Percentiles rank a stretch among this genome's conserved stretches.
phyloP scores from a whole-genome alignment of 805 yeast genomes.

The Teunomyces gatunensis region DNA sequence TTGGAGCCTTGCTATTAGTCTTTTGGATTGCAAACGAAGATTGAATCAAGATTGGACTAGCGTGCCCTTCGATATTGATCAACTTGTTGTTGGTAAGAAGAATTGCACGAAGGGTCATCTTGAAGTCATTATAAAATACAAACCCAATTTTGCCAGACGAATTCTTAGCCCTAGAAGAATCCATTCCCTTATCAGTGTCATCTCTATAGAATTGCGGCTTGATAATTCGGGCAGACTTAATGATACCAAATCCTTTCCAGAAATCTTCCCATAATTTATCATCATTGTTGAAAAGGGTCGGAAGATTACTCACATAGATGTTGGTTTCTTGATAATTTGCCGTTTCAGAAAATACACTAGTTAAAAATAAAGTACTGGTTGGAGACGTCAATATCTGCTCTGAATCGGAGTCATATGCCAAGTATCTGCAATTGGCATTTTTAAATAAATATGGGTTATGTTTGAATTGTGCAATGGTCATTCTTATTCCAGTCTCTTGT shows the following conservation, averaged over 20 bases:
- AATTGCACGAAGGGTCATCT: constrained; percentile 63
- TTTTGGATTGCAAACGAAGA: constrained; percentile 44
- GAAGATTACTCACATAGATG: constrained; percentile 66
- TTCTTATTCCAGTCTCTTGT: constrained; percentile 12
- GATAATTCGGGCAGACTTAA: constrained; percentile 41
- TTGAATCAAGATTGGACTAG: constrained; percentile 26
- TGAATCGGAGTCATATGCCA: neutral
- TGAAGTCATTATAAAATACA: constrained; percentile 56
- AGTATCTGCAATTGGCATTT: constrained; percentile 1
- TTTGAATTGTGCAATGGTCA: constrained; percentile 36
- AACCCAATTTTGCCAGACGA: constrained; percentile 45
- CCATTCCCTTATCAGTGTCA: constrained; percentile 10
- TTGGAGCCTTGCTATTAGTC: constrained; percentile 5
- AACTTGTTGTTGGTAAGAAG: constrained; percentile 45
- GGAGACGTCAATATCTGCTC: neutral
- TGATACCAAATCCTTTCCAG: constrained; percentile 39
- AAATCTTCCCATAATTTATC: constrained; percentile 41
- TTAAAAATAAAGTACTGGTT: constrained; percentile 3
- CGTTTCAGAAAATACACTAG: constrained; percentile 17
- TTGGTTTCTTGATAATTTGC: constrained; percentile 62
- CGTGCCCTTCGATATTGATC: constrained; percentile 7
- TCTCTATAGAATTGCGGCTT: constrained; percentile 38
- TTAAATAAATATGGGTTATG: constrained; percentile 29
- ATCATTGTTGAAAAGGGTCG: constrained; percentile 52
- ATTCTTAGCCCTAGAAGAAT: neutral